These are phyloP conservation scores for Stephanodiscus minutulus DNA, from an alignment of 108 stramenopile genomes.

Conservation along the genomic window DNA sequence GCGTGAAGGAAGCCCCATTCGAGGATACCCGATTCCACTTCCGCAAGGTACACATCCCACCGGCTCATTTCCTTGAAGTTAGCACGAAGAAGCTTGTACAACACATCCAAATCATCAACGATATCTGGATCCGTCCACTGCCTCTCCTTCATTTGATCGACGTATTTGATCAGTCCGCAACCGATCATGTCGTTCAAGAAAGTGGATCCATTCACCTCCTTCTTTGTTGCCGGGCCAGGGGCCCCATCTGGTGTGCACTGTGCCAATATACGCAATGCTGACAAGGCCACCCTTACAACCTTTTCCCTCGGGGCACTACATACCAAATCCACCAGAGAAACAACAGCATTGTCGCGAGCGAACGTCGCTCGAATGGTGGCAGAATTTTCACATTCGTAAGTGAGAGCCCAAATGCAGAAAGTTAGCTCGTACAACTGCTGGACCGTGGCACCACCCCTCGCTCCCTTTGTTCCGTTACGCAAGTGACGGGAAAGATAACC, in stretches of 20 bases:
- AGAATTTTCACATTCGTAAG: conserved; percentile 63
- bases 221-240: conserved; percentile 31
- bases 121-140: conserved; percentile 93
- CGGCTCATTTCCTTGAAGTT: conserved; percentile 93
- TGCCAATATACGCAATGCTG: conserved; percentile 82
- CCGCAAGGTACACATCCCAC: conserved; percentile 92
- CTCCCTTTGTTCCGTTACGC: conserved; percentile 35
- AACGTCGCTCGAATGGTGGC: conserved; percentile 49
- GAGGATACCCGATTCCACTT: conserved; percentile 88
- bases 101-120: conserved; percentile 71
- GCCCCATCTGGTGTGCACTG: conserved; percentile 62
- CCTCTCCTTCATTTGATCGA: conserved; percentile 79
- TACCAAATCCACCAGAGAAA: conserved; percentile 80
- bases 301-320: conserved; percentile 89
- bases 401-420: conserved; percentile 90
- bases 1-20: conserved; percentile 95
- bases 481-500: conserved; percentile 73
- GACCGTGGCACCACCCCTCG: conserved; percentile 46
- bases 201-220: conserved; percentile 60
- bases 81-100: conserved; percentile 80
- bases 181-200: conserved; percentile 91
- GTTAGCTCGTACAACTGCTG: conserved; percentile 92
- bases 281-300: conserved; percentile 89
- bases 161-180: conserved; percentile 87
- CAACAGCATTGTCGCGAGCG: conserved; percentile 59